Conservation (phyloP, 148 eudicot species). For the Mesembryanthemum crystallinum region DNA sequence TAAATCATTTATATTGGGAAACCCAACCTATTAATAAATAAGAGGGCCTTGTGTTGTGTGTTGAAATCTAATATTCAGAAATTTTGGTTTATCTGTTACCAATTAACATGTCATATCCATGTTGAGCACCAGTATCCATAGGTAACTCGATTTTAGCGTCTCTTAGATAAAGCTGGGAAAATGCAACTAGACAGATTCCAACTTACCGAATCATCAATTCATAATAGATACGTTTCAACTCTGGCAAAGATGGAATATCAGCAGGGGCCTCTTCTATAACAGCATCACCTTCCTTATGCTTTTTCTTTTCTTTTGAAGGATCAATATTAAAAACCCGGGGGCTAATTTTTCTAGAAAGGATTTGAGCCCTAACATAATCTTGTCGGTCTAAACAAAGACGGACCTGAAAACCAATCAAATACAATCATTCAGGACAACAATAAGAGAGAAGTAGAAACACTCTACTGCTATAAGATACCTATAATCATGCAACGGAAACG, state of each 20-base stretch:
- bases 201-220: slow-evolving; percentile 80
- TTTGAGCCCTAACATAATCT: slow-evolving; percentile 93
- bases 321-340: slow-evolving; percentile 88
- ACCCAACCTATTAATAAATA: too few relatives aligned
- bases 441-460: not conserved
- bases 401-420: slow-evolving; percentile 43
- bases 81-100: too few relatives aligned
- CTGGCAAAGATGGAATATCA: slow-evolving; percentile 71
- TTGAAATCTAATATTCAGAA: too few relatives aligned
- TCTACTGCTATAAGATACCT: not conserved
- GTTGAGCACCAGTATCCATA: too few relatives aligned
- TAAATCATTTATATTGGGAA: too few relatives aligned
- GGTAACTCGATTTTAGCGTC: too few relatives aligned
- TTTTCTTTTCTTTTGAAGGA: slow-evolving; percentile 82
- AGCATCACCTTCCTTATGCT: slow-evolving; percentile 83
- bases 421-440: too few relatives aligned
- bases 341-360: slow-evolving; percentile 85
- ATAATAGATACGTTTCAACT: slow-evolving; percentile 76
- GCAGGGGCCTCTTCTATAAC: slow-evolving; percentile 85
- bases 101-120: too few relatives aligned
- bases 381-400: slow-evolving; percentile 90
- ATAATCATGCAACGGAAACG: not conserved
- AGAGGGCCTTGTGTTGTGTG: too few relatives aligned
- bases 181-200: not conserved
- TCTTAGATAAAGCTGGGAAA: not conserved